Evolutionary conservation across 2,329 filamentous ascomycete species (phyloP), one percentile per base, ranked within the genome.

Genomic region (Hypoxylon sp.): DNA sequence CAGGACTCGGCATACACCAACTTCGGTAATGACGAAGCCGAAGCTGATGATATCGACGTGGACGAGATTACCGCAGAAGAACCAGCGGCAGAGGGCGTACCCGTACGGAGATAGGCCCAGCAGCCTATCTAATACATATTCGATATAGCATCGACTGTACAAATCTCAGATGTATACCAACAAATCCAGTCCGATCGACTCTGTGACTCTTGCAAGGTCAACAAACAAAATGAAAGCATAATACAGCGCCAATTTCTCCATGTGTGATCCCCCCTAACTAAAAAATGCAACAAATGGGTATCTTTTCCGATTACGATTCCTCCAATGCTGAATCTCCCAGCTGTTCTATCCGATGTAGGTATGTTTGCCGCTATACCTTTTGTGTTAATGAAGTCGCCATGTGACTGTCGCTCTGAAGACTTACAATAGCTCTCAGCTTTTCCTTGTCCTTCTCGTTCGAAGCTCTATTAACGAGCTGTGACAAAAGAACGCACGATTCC

Each of bases 61-160:
- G 71, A 71, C n/a, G 65, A 70, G 36, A 36, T 24, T 16, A 7
- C 42, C 4, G 24, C 22, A 2, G 59, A 26, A 42, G 50, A 61
- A 40, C 8, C 51, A 24, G 50, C 5, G 42, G 38, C n/a, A 20
- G 18, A 64, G 36, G 18, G 7, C 11, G 40, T 33, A 20, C 28
- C 48, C 32, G 16, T 12, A 46, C 36, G 20, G 18, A 36, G 24
- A 44, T 50, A 59, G 51, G 32, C 16, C 36, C 40, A 16, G 30
- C 32, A 40, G 12, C 55, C 38, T 45, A 40, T 66, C 42, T 55
- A 11, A 38, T 64, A n/a, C n/a, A 54, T 64, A 65, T 70, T 70
- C 48, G 50, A 58, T 71, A 68, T 73, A 73, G 65, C 67, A 72
- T 28, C 59, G 68, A 73, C 46, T 74, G 72, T 75, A 74, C 54